Base-by-base conservation (phyloP, 768 basidiomycete genomes). In the Phaeotremella fagi region DNA sequence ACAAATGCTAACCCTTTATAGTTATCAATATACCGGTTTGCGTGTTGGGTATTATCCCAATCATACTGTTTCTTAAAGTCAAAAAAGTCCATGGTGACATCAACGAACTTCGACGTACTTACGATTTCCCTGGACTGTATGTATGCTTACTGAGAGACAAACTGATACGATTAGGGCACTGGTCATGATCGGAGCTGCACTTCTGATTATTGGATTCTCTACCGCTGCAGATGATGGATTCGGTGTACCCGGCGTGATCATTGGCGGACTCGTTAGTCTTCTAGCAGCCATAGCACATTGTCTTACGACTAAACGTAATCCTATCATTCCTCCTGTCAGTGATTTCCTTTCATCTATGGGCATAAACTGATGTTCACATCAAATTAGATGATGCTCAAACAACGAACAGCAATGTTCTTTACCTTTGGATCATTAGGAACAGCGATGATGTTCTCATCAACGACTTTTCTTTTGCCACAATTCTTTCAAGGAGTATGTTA, bases 81-180 rank as follows among this genome's bases (percentile, higher is more conserved):
- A 75, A 75, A 41, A 66, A 69, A 1, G 31, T 62, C 18, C 45
- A 51, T 0, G 51, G 63, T 2, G 57, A 62, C 5, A 29, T 64
- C 23, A 42, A 49, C 2, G 43, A 65, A 25, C 62, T 76, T 44
- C 36, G 61, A 15, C 25, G 57, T 16, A 68, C 71, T 0, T 77
- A 75, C 46, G 76, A 78, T 57, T 77, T 75, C 51, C 36, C 75
- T 44, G 77, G 77, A 16, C 59, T 77, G 54, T 67, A 38, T 48
- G 65, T 57, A 20, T n/a, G 18, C 12, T 45, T 37, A 23, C 23
- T 25, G 47, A 4, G 41, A 16, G 24, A 38, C 20, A 9, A n/a
- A n/a, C n/a, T n/a, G n/a, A n/a, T n/a, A n/a, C n/a, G n/a, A n/a
- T n/a, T 1, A 67, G 65, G 14, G 47, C 63, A 18, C 64, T 75